A percentile compares a stretch with the other conserved stretches of the same genome.
phyloP scores from a whole-genome alignment of 2,329 filamentous ascomycete genomes.

The Mariannaea elegans region DNA sequence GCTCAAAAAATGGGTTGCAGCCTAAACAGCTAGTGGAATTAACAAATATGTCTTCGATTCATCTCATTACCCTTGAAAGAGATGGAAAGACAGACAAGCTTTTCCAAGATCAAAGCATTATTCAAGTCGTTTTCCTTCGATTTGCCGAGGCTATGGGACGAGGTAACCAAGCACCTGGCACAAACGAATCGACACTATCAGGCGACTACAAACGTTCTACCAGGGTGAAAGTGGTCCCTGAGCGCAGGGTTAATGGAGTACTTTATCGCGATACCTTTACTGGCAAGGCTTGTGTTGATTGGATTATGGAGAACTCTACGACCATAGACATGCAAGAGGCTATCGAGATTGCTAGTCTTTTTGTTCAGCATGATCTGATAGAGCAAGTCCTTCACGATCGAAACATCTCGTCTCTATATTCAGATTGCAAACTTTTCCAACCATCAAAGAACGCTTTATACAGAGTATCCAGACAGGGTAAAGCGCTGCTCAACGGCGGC shows the following conservation, averaged over 20 bases:
- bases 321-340: constrained; percentile 90
- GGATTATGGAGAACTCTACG: constrained; percentile 96
- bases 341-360: constrained; percentile 81
- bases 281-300: constrained; percentile 87
- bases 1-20: constrained; percentile 91
- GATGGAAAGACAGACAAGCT: constrained; percentile 86
- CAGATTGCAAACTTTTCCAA: constrained; percentile 74
- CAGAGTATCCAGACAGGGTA: constrained; percentile 82
- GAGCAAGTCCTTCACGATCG: constrained; percentile 75
- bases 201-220: constrained; percentile 44
- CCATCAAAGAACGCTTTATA: constrained; percentile 89
- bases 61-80: constrained; percentile 88
- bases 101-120: constrained; percentile 83
- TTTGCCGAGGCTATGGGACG: constrained; percentile 84
- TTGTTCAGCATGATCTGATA: constrained; percentile 86
- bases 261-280: constrained; percentile 86
- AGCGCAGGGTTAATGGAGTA: constrained; percentile 81
- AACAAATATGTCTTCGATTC: constrained; percentile 80
- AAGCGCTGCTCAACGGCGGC: constrained; percentile 66
- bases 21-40: constrained; percentile 90
- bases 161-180: constrained; percentile 84
- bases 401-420: constrained; percentile 68
- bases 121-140: constrained; percentile 92
- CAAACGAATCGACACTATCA: too few relatives aligned
- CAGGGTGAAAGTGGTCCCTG: constrained; percentile 81